A percentile compares a stretch with the other conserved stretches of the same genome.
These are phyloP conservation scores for Stachybotrys chartarum DNA, from an alignment of 2,329 filamentous ascomycete species.

Conservation along the genomic window DNA sequence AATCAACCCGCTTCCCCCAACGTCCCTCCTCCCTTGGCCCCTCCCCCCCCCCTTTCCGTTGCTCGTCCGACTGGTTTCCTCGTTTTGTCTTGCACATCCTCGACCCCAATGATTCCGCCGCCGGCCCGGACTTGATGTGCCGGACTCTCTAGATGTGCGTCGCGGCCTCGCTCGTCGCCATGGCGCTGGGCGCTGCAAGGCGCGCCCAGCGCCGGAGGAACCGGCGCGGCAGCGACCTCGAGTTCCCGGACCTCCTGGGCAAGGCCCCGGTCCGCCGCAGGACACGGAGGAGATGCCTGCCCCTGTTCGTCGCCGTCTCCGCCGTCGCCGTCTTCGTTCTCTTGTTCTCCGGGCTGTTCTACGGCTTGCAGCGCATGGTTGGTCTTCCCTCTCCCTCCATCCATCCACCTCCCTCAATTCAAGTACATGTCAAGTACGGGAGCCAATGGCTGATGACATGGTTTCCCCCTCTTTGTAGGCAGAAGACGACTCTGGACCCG, in stretches of 20 bases:
- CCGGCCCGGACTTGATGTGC: neutral
- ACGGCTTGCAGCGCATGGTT: neutral
- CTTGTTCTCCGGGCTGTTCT: neutral
- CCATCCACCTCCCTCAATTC: neutral
- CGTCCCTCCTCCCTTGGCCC: too few species aligned
- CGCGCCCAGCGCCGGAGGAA: too few species aligned
- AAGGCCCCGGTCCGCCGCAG: neutral
- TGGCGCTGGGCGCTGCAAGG: neutral
- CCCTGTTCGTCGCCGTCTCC: neutral
- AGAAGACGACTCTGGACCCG: slow-evolving; percentile 2
- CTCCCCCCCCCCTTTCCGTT: too few species aligned
- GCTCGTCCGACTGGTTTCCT: too few species aligned
- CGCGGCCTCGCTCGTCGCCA: neutral
- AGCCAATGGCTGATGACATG: too few species aligned
- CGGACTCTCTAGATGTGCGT: neutral
- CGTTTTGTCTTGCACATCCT: too few species aligned
- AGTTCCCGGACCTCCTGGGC: neutral
- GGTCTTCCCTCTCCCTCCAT: neutral
- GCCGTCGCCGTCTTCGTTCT: neutral
- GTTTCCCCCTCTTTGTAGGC: neutral
- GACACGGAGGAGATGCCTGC: neutral
- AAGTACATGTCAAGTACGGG: too few species aligned
- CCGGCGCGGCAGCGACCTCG: neutral
- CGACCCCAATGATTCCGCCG: neutral
- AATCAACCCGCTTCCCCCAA: too few species aligned